A percentile compares a stretch with the other conserved stretches of the same genome.
These are phyloP conservation scores for Juncus inflexus DNA, from an alignment of 176 grass and related monocot species.

Conservation along the genomic window DNA sequence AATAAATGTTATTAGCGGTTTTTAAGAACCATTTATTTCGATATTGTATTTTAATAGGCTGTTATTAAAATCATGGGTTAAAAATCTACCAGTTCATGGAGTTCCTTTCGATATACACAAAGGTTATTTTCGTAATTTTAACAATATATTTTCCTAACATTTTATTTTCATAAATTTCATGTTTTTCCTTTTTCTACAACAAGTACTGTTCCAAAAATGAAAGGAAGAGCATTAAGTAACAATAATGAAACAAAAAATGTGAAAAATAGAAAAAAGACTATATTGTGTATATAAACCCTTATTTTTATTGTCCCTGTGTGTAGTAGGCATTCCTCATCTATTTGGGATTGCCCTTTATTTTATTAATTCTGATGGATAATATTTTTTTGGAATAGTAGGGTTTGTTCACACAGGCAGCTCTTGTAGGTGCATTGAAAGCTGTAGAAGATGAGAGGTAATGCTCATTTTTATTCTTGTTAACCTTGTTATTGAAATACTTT, in stretches of 20 bases:
- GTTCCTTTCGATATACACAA: conserved; percentile 72
- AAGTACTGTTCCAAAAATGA: conserved; percentile 69
- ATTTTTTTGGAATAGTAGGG: too few species aligned
- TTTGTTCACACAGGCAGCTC: too few species aligned
- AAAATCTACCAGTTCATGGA: conserved; percentile 76
- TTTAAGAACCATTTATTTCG: conserved; percentile 15
- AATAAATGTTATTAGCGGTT: conserved; percentile 10
- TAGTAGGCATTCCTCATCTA: too few species aligned
- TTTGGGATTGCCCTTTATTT: too few species aligned
- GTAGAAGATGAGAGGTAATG: too few species aligned
- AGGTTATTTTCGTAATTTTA: conserved; percentile 43
- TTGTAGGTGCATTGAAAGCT: too few species aligned
- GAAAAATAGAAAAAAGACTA: conserved; percentile 49
- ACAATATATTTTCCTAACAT: conserved; percentile 1
- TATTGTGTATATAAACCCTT: too few species aligned
- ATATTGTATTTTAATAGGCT: conserved; percentile 38
- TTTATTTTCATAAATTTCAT: neutral
- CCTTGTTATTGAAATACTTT: too few species aligned
- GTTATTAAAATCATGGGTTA: conserved; percentile 92
- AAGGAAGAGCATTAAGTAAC: conserved; percentile 53
- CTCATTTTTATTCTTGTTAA: too few species aligned
- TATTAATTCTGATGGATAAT: too few species aligned
- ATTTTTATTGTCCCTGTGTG: too few species aligned
- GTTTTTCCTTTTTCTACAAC: neutral
- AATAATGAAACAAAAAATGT: conserved; percentile 28